These are phyloP conservation scores for Histomonas meleagridis DNA, from an alignment of 208 protist genomes.

Conservation along the genomic window DNA sequence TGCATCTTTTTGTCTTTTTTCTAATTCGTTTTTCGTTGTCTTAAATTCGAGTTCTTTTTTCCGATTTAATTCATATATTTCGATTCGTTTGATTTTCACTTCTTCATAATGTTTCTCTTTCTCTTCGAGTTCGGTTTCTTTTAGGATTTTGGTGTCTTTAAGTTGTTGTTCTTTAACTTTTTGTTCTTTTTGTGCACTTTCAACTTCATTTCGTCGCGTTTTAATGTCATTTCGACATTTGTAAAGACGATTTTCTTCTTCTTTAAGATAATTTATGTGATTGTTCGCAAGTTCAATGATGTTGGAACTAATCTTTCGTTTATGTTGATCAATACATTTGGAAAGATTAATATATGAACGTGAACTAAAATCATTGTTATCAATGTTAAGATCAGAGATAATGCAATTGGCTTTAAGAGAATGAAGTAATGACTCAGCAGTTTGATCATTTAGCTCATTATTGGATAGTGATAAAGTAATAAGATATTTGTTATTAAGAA, in stretches of 20 bases:
- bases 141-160: neutral
- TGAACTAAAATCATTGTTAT: neutral
- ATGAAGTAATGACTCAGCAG: neutral
- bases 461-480: neutral
- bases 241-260: neutral
- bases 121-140: no score
- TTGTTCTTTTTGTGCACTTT: neutral
- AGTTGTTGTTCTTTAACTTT: neutral
- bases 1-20: no score
- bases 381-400: neutral
- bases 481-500: neutral
- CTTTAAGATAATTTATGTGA: neutral
- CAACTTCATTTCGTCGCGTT: neutral
- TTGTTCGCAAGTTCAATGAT: neutral
- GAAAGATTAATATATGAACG: neutral
- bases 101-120: no score
- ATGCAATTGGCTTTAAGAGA: neutral
- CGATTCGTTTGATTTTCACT: no score
- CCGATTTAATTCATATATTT: no score
- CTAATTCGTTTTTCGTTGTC: no score
- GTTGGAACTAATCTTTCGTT: neutral
- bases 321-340: neutral
- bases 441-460: slow-evolving; percentile 25
- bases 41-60: no score
- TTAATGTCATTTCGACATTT: neutral